Conservation (phyloP, 129 eudicot species). For the Ambrosia artemisiifolia region DNA sequence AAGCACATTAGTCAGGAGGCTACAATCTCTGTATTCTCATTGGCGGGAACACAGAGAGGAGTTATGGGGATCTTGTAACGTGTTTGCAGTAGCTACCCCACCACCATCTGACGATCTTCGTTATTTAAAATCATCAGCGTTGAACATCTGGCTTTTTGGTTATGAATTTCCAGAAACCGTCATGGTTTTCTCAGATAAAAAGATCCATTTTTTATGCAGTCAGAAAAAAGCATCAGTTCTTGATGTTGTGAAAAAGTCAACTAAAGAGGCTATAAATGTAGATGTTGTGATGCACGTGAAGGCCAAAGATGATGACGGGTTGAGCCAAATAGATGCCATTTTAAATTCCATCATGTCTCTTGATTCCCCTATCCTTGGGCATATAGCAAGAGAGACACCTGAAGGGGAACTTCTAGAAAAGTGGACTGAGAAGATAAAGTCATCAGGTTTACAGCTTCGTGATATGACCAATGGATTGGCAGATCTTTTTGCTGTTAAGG, state of each 20-base stretch:
- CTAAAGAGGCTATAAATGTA: conserved; percentile 46
- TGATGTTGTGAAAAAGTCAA: conserved; percentile 43
- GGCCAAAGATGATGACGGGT: conserved; percentile 44
- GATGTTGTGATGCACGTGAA: conserved; percentile 60
- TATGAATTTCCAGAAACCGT: conserved; percentile 70
- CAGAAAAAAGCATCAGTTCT: conserved; percentile 57
- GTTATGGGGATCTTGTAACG: conserved; percentile 53
- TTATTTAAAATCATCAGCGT: conserved; percentile 54
- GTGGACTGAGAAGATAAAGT: conserved; percentile 46
- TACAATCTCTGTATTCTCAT: conserved; percentile 40
- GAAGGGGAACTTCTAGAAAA: conserved; percentile 53
- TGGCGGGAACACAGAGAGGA: conserved; percentile 48
- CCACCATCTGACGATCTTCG: conserved; percentile 60
- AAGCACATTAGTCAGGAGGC: conserved; percentile 28
- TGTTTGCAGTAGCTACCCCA: conserved; percentile 53
- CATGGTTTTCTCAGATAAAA: conserved; percentile 54
- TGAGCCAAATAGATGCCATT: conserved; percentile 42
- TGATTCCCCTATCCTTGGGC: conserved; percentile 42
- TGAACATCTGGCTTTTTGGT: conserved; percentile 65
- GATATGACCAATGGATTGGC: conserved; percentile 58
- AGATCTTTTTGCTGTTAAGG: conserved; percentile 60
- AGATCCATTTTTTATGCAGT: conserved; percentile 62
- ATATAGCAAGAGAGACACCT: conserved; percentile 49
- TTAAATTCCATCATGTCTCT: conserved; percentile 21
- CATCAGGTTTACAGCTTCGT: conserved; percentile 26